Base-by-base conservation (phyloP, 1,139 yeast species). In the Debaryomyces sp. region DNA sequence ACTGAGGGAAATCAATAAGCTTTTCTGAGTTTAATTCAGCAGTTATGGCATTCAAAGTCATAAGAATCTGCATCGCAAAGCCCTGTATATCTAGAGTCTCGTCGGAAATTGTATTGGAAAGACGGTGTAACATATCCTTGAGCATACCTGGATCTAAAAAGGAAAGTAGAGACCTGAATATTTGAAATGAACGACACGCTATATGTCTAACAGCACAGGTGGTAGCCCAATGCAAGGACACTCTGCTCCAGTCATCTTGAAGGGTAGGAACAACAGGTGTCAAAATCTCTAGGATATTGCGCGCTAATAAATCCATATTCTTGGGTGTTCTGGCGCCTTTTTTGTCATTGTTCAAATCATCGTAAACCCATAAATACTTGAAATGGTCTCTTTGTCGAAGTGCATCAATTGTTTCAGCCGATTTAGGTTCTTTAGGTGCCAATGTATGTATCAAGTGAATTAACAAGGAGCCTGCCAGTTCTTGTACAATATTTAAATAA, bases 121-220 rank as follows among this genome's bases (percentile, higher is more conserved):
- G 75, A 50, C 99, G 79, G 48, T 94, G 96, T 27, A 95, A 75
- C 97, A 95, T 90, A 68, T 92, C 98, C 45, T 90, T 84, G 48
- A 95, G 75, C 97, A 94, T 94, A 12, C 81, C 78, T 61, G 88
- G 94, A 61, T 94, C 97, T 54, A 94, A 71, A 56, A 86, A 84
- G 10, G 89, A 81, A 13, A 91, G 70, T 46, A 94, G 68, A 4
- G 96, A 89, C 44, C 99, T 75, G 68, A 92, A 94, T 0, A 91
- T 79, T 64, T 95, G 99, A 66, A 95, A 94, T 0, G 98, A 91
- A 29, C 99, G 81, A 59, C 99, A 94, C 0, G 99, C 99, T 60
- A 94, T 82, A 64, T 95, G 99, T 59, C 98, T 80, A 0, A 94
- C 99, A 2, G 98, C 96, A 71, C 99, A 94, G 1, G 97, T 85